Percentiles rank a stretch among this genome's conserved stretches.
These are phyloP conservation scores for Botrytis squamosa DNA, from an alignment of 2,329 filamentous ascomycete species.

Conservation along the genomic window DNA sequence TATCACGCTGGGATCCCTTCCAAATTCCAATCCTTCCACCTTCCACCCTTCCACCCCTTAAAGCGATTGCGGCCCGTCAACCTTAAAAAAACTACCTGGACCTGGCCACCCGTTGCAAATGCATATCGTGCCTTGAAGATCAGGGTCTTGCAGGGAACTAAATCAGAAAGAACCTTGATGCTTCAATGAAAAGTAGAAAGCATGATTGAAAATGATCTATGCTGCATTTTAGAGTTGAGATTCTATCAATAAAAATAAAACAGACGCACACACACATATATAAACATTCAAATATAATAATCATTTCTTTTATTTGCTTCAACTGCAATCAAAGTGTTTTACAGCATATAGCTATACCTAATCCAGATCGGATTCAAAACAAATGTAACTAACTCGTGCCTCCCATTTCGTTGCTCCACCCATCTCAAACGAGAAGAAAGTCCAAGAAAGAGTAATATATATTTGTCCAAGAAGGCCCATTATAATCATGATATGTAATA, in stretches of 20 bases:
- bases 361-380: background rate
- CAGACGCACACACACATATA: background rate
- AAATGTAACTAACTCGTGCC: background rate
- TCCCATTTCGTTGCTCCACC: background rate
- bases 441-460: background rate
- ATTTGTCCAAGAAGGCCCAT: background rate
- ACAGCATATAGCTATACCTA: background rate
- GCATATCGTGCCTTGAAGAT: background rate
- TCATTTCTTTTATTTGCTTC: background rate
- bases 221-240: background rate
- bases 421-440: background rate
- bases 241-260: background rate
- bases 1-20: background rate
- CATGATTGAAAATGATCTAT: background rate
- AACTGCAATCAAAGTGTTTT: background rate
- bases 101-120: background rate
- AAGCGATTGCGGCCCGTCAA: background rate
- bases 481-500: slow-evolving; percentile 1
- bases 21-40: background rate
- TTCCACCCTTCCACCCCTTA: background rate
- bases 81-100: background rate
- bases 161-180: background rate
- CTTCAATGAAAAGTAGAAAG: background rate
- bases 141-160: background rate
- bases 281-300: background rate